Evolutionary conservation across 345 rosid genomes (phyloP), one percentile per base, ranked within the genome.

Genomic region (Euphorbia pulcherrima): DNA sequence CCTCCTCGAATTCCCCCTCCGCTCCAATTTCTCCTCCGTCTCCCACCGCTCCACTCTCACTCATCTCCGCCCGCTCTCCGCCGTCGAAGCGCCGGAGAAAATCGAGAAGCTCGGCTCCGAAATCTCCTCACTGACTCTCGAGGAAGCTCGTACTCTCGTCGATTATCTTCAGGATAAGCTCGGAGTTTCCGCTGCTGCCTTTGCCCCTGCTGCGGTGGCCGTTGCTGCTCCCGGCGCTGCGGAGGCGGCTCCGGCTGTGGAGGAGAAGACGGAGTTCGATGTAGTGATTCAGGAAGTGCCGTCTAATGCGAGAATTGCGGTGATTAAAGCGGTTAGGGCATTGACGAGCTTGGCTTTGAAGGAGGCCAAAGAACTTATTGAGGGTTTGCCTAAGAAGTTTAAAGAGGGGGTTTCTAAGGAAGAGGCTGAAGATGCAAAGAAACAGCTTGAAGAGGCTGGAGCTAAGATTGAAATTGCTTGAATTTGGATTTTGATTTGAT

Each of bases 371-470:
- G 98, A 90, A 1, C 75, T 92, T 33, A 86, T 90, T 17, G 97
- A 90, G 71, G 96, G 96, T 1, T 75, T 92, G 71, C 98, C 98
- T 0, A 90, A 90, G 89, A 92, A 90, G 79, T 86, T 92, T 16
- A 92, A 87, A 51, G 98, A 83, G 50, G 91, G 92, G 0, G 77
- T 78, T 2, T 77, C 89, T 0, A 88, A 87, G 66, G 98, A 92
- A 6, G 98, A 90, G 67, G 97, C 98, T 0, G 98, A 92, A 57
- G 89, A 84, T 5, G 93, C 93, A 7, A 92, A 87, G 92, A 88
- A 86, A 77, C 84, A 79, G 74, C 93, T 92, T 6, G 98, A 92
- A 74, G 96, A 61, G 52, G 98, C 97, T 16, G 98, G 98, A 0
- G 95, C 96, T 4, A 87, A 84, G 67, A 74, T 88, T 51, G 62